Base-by-base conservation (phyloP, 169 alveolate species). In the Eimeria zaria region DNA sequence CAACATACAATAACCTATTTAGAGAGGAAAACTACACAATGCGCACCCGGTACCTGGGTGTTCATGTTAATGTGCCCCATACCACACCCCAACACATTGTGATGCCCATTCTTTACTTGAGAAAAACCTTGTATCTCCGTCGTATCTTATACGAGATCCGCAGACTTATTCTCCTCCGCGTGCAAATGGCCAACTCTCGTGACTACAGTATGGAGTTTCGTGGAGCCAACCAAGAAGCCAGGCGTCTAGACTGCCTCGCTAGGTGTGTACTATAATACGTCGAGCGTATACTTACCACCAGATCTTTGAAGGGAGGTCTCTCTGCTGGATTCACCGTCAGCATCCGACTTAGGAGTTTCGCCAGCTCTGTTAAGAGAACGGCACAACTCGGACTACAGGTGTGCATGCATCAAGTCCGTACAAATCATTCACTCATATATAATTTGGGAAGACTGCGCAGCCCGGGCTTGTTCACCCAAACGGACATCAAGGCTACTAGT, bases 281-380 rank as follows among this genome's bases (percentile, higher is more conserved):
- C 62, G 11, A 27, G 20, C 89, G 6, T 4, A 16, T 12, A 48
- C 93, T 41, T 51, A 85, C 93, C 80, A 85, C 93, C 76, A 85
- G 27, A 44, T 85, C 93, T 46, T 62, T 85, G 44, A 85, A 85
- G 27, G 51, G 62, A n/a, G 93, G 93, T 62, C 93, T 24, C 53
- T 85, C 93, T 41, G 80, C 80, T 9, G 93, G 81, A 46, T 85
- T 85, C 30, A 85, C 6, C 12, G 93, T 85, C n/a, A 85, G 81
- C 93, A 85, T 85, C 76, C 93, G 93, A 5, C 62, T 22, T 12
- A 85, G 62, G 5, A 85, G 80, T 41, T 67, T 36, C 12, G 93
- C 93, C 55, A 85, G 81, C 12, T 85, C 93, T 85, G 80, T 0
- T 60, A 33, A 55, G 60, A 85, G 27, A 22, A 33, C 80, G n/a